A percentile compares a stretch with the other conserved stretches of the same genome.
These are phyloP conservation scores for Kazachstania sp. DNA, from an alignment of 1,139 yeast genomes.

Conservation along the genomic window DNA sequence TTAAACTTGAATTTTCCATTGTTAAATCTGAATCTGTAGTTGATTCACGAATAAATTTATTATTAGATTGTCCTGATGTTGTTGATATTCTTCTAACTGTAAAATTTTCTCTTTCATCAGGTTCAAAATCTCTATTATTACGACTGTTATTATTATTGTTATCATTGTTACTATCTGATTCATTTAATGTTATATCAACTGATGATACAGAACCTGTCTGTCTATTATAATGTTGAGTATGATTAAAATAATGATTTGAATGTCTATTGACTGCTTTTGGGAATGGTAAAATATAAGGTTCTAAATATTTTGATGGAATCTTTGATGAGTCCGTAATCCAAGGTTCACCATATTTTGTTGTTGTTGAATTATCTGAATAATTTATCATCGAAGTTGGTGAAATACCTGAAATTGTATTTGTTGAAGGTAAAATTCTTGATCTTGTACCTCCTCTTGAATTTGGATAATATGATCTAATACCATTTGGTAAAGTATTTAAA, in stretches of 20 bases:
- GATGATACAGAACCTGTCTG: conserved; percentile 3
- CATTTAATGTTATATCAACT: conserved; percentile 2
- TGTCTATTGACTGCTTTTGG: conserved; percentile 23
- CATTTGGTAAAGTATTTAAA: not conserved
- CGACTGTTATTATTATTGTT: not conserved
- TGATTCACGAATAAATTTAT: not conserved
- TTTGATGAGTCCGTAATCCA: conserved; percentile 25
- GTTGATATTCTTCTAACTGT: conserved; percentile 27
- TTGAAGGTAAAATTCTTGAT: not conserved
- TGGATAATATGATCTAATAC: not conserved
- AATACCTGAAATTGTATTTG: no score
- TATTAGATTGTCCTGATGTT: not conserved
- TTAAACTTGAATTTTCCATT: not conserved
- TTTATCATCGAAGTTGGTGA: not conserved
- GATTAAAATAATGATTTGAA: conserved; percentile 5
- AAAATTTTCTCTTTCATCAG: not conserved
- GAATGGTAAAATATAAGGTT: conserved; percentile 28
- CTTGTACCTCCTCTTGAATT: not conserved
- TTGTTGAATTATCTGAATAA: conserved; percentile 2
- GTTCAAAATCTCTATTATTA: not conserved
- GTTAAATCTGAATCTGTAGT: conserved; percentile 3
- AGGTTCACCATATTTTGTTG: conserved; percentile 15
- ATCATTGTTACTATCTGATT: not conserved
- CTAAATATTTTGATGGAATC: conserved; percentile 23
- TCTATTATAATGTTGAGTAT: conserved; percentile 2